phyloP scores from a whole-genome alignment of 1,284 basidiomycete species.

The Coniophora puteana region DNA sequence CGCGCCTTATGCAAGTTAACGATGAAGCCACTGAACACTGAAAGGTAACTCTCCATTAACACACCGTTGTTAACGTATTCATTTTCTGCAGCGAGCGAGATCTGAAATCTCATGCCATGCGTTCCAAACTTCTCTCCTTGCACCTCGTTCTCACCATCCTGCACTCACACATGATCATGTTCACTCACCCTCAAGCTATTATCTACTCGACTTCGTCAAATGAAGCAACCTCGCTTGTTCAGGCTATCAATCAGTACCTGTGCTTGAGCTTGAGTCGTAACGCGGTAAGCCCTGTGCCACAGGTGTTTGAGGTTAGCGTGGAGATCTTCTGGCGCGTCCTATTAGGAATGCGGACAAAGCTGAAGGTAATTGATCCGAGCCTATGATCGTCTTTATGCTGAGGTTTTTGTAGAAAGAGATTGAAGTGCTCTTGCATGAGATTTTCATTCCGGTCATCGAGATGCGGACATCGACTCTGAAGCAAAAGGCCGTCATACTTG shows the following conservation, averaged over 20 bases:
- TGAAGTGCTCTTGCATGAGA: constrained; percentile 96
- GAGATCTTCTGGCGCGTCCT: constrained; percentile 99
- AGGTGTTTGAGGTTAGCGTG: constrained; percentile 97
- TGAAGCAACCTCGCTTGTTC: constrained; percentile 85
- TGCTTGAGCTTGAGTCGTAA: constrained; percentile 93
- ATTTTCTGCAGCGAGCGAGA: constrained; percentile 73
- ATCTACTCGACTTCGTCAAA: constrained; percentile 86
- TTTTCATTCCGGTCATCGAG: constrained; percentile 98
- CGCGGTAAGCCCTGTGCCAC: constrained; percentile 91
- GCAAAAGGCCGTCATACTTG: constrained; percentile 89
- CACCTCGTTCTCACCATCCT: constrained; percentile 92
- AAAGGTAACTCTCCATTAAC: constrained; percentile 76
- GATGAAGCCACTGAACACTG: constrained; percentile 93
- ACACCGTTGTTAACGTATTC: constrained; percentile 5
- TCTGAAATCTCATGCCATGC: constrained; percentile 92
- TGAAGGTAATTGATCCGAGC: constrained; percentile 62
- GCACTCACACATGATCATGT: constrained; percentile 86
- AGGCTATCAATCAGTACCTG: constrained; percentile 93
- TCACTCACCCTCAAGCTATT: constrained; percentile 81
- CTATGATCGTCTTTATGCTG: too few species aligned
- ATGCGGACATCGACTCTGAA: constrained; percentile 96
- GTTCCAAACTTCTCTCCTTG: constrained; percentile 89
- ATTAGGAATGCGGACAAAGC: constrained; percentile 89
- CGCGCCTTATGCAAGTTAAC: constrained; percentile 93
- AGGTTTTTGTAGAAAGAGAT: constrained; percentile 99